These are phyloP conservation scores for Ophiosphaerella korrae DNA, from an alignment of 2,329 filamentous ascomycete genomes.

Conservation along the genomic window DNA sequence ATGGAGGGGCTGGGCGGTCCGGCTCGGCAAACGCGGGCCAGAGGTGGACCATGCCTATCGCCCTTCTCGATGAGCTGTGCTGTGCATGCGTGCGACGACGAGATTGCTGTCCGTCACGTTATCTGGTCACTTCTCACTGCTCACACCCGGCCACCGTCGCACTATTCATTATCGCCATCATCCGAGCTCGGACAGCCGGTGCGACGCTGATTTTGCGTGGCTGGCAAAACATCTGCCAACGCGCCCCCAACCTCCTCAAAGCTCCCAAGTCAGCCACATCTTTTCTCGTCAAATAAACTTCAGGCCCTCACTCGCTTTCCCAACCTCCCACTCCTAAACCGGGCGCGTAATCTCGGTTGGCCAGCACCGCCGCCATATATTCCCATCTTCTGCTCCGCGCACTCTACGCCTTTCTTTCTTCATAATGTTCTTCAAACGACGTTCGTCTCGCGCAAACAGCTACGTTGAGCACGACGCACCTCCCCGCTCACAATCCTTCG, in stretches of 20 bases:
- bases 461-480: constrained; percentile 56
- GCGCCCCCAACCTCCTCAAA: constrained; percentile 22
- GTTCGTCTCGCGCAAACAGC: constrained; percentile 48
- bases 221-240: not conserved
- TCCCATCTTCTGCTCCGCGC: constrained; percentile 18
- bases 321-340: constrained; percentile 19
- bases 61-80: too few relatives aligned
- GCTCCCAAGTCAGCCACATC: constrained; percentile 16
- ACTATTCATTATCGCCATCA: not conserved
- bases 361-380: constrained; percentile 26
- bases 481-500: constrained; percentile 47
- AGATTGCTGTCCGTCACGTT: too few relatives aligned
- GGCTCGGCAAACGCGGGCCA: not conserved
- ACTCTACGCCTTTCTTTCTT: constrained; percentile 21
- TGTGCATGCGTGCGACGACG: too few relatives aligned
- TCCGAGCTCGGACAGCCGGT: not conserved
- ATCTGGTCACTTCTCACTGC: not conserved
- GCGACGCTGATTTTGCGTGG: not conserved
- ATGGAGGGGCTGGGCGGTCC: not conserved
- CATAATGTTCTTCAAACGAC: constrained; percentile 57
- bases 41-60: not conserved
- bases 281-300: constrained; percentile 15
- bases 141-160: not conserved
- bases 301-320: constrained; percentile 11
- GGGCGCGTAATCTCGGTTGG: constrained; percentile 23